Percentiles rank a stretch among this genome's conserved stretches.
phyloP scores from a whole-genome alignment of 2,329 filamentous ascomycete species.

The Curvularia lunata region DNA sequence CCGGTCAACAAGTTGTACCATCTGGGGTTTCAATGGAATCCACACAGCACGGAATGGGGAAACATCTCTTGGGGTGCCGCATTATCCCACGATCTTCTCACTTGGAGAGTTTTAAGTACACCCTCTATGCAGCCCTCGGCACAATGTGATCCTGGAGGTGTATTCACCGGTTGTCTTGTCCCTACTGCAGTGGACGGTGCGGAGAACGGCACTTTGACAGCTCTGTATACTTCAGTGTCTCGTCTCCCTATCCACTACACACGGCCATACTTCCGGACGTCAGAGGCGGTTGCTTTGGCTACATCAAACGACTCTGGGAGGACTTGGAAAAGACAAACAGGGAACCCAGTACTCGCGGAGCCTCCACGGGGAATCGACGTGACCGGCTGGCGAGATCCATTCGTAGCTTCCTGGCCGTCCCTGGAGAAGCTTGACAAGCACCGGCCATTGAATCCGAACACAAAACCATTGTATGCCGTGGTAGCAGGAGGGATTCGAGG shows the following conservation, averaged over 20 bases:
- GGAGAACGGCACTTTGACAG: background rate
- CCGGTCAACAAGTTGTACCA: background rate
- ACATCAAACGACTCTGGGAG: background rate
- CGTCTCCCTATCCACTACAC: background rate
- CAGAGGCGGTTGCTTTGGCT: background rate
- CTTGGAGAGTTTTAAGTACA: background rate
- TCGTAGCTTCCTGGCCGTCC: background rate
- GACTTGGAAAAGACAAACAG: background rate
- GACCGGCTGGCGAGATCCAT: background rate
- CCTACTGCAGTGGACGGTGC: background rate
- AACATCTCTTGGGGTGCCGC: background rate
- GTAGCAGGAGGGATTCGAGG: background rate
- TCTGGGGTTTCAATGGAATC: background rate
- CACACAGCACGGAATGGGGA: background rate
- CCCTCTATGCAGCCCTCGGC: background rate
- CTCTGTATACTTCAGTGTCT: background rate
- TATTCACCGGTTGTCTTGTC: background rate
- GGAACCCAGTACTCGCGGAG: background rate
- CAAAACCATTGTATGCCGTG: background rate
- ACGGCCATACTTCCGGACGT: background rate
- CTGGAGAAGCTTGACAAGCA: background rate
- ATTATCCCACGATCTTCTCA: background rate
- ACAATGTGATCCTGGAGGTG: background rate
- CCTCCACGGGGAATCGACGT: background rate
- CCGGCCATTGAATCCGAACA: background rate